Base-by-base conservation (phyloP, 169 alveolate species). In the Babesia microti region DNA sequence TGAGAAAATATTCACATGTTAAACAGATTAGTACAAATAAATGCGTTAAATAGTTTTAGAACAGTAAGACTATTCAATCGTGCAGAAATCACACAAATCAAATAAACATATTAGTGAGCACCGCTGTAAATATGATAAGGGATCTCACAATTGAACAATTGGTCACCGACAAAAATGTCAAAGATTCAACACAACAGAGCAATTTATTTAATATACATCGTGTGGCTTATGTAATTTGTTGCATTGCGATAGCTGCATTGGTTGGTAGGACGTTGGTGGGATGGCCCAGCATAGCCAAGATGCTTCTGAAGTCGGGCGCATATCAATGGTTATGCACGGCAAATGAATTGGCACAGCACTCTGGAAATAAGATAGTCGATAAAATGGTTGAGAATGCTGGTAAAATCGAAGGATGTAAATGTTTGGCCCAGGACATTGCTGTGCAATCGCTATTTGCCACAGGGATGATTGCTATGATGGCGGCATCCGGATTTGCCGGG, bases 231-330 rank as follows among this genome's bases (percentile, higher is more conserved):
- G n/a, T n/a, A n/a, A n/a, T n/a, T n/a, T n/a, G n/a, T n/a, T n/a
- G n/a, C n/a, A n/a, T 46, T 35, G 3, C 22, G 30, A 30, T 57
- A 35, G 41, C 49, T 22, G 48, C 36, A 0, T 17, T 57, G 41
- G 49, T 59, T 6, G 49, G 49, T 45, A 59, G 69, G 39, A 41
- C 49, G 17, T 57, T 57, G 30, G 47, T 57, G 40, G 69, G 69
- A 14, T 57, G 69, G 69, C 69, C 69, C 1, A 57, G 49, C 27
- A 39, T 57, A 27, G 57, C 56, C 2, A 57, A 68, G 24, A 46
- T 68, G 49, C 33, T 68, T 40, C 41, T 68, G 47, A 21, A 61
- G 41, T 60, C 59, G 6, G 79, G 56, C 15, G 78, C 79, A 2
- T 68, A 53, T 46, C 21, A 40, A 30, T 68, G 79, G 79, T 36